Evolutionary conservation across 2,329 filamentous ascomycete species (phyloP), one percentile per base, ranked within the genome.

Genomic region (Fusarium sp.): DNA sequence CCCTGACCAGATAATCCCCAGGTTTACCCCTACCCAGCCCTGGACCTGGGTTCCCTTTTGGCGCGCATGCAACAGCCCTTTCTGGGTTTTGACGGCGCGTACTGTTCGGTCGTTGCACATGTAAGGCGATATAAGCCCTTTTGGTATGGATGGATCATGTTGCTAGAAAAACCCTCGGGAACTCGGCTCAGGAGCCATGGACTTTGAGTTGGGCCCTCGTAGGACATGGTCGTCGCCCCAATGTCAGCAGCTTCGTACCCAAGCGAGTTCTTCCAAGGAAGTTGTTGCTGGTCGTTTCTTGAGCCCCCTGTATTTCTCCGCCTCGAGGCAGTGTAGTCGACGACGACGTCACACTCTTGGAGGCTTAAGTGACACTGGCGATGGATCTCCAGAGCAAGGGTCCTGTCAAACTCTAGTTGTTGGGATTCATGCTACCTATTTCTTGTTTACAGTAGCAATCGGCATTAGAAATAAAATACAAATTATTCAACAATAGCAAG

Each of bases 11-110:
- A 27, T 10, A 27, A 73, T 52, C 72, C 72, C 72, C 72, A 75
- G 72, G 72, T 75, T 75, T 75, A 75, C 62, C 72, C 71, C 66
- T 73, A 67, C 69, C 25, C 62, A 4, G 45, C 45, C 37, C 37
- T 14, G 37, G 25, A 25, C 32, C 34, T 32, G 30, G 14, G 32
- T 37, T 57, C 32, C 54, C 57, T 67, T 63, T 34, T 57, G 45
- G 37, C 18, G 56, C 56, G 56, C 56, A 59, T 59, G 34, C 34
- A 59, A 39, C 56, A 59, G 23, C 56, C 56, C 9, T 41, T 59
- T 37, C 37, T 13, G 56, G 56, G 8, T 50, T 35, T 50, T 35
- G 56, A 25, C 56, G 30, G 56, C 23, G 18, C 25, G 34, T 58
- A 32, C n/a, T 58, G 34, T 58, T 18, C 5, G 23, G n/a, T 25